Conservation (phyloP, 2,329 filamentous ascomycete species). For the Anisogramma anomala region DNA sequence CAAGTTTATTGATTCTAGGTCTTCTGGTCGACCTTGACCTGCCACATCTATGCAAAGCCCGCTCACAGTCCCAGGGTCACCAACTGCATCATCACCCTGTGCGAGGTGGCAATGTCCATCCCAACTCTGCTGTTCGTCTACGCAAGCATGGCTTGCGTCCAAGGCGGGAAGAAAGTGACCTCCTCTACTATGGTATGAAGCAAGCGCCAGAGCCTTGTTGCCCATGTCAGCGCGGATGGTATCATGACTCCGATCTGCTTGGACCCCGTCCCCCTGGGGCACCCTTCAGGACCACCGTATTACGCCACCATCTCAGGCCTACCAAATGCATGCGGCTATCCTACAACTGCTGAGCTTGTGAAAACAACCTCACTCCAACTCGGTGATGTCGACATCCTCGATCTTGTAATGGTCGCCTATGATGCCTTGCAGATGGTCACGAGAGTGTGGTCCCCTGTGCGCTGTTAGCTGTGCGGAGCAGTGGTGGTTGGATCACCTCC, state of each 20-base stretch:
- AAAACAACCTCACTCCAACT: slow-evolving; percentile 20
- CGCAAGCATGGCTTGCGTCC: too few species aligned
- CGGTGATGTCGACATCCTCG: slow-evolving; percentile 54
- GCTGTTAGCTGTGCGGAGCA: neutral
- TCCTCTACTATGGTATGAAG: too few species aligned
- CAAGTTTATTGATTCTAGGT: too few species aligned
- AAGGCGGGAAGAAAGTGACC: too few species aligned
- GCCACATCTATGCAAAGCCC: too few species aligned
- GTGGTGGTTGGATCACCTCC: too few species aligned
- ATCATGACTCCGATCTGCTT: slow-evolving; percentile 11
- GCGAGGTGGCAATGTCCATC: too few species aligned
- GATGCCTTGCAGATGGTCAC: slow-evolving; percentile 20
- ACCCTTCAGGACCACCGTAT: too few species aligned
- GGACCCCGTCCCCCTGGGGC: neutral
- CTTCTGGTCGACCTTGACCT: too few species aligned
- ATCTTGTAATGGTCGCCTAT: slow-evolving; percentile 22
- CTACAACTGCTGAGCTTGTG: neutral
- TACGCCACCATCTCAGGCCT: neutral
- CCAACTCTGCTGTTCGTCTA: too few species aligned
- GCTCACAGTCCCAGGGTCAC: too few species aligned
- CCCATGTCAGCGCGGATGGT: slow-evolving; percentile 3
- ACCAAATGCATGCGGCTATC: neutral
- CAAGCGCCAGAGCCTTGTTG: slow-evolving; percentile 10
- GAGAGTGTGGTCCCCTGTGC: slow-evolving; percentile 23
- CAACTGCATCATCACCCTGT: too few species aligned